These are phyloP conservation scores for Ilyonectria robusta DNA, from an alignment of 2,329 filamentous ascomycete genomes.

Conservation along the genomic window DNA sequence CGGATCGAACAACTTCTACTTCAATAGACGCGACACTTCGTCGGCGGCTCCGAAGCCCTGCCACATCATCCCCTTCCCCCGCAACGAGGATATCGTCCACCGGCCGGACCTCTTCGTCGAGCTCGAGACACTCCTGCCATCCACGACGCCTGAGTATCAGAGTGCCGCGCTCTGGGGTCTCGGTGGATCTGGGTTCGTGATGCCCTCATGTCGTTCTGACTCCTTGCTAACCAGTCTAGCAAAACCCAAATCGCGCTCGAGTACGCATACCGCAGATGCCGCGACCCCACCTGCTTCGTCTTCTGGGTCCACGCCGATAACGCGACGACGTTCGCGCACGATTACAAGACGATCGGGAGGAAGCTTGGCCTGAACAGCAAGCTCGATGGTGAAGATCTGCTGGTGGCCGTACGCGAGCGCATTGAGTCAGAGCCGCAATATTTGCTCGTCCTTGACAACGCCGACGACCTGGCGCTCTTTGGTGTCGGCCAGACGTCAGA, in stretches of 20 bases:
- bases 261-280: not conserved
- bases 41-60: not conserved
- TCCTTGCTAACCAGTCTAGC: not conserved
- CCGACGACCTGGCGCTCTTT: slow-evolving; percentile 50
- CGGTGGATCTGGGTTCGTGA: slow-evolving; percentile 32
- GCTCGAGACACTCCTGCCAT: slow-evolving; percentile 25
- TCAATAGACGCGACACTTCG: no score
- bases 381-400: slow-evolving; percentile 40
- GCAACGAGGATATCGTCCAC: slow-evolving; percentile 33
- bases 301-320: slow-evolving; percentile 57
- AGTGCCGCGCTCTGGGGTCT: slow-evolving; percentile 36
- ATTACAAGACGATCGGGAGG: slow-evolving; percentile 50
- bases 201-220: slow-evolving; percentile 29
- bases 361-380: slow-evolving; percentile 39
- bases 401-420: slow-evolving; percentile 27
- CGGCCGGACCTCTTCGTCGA: slow-evolving; percentile 15
- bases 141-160: not conserved
- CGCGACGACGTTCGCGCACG: slow-evolving; percentile 49
- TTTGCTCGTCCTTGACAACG: slow-evolving; percentile 54
- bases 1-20: no score
- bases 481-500: slow-evolving; percentile 25
- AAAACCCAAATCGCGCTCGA: slow-evolving; percentile 3
- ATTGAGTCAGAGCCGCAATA: slow-evolving; percentile 43
- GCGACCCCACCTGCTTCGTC: slow-evolving; percentile 45
- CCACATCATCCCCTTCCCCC: slow-evolving; percentile 31